These are phyloP conservation scores for Saturnispora kantuleensis DNA, from an alignment of 805 yeast genomes.

Conservation along the genomic window DNA sequence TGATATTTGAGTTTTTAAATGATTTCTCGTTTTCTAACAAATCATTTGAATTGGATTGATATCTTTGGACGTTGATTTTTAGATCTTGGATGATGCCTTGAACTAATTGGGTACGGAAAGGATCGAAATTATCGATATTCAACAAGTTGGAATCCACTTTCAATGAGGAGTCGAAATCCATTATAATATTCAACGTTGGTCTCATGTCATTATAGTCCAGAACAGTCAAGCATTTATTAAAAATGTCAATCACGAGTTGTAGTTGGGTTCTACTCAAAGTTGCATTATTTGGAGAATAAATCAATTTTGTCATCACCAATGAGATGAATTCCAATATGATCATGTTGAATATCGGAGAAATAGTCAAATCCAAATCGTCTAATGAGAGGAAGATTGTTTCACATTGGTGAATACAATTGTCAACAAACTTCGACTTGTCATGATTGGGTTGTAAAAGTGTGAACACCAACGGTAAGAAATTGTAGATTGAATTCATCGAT, in stretches of 20 bases:
- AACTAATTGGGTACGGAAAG: conserved; percentile 4
- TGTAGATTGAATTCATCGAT: conserved; percentile 4
- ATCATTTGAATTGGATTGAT: conserved; percentile 1
- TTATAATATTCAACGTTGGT: conserved; percentile 10
- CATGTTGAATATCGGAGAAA: conserved; percentile 18
- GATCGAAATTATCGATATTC: conserved; percentile 3
- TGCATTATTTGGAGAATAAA: conserved; percentile 9
- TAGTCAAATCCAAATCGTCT: conserved; percentile 7
- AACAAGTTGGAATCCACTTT: conserved; percentile 5
- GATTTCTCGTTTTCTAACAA: neutral
- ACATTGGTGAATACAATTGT: conserved; percentile 10
- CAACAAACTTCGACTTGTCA: conserved; percentile 9
- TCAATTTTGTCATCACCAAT: conserved; percentile 10
- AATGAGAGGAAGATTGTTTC: conserved; percentile 6
- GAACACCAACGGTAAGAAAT: conserved; percentile 16
- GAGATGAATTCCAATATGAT: conserved; percentile 18
- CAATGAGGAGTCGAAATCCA: conserved; percentile 10
- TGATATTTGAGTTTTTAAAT: neutral
- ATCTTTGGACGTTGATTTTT: conserved; percentile 2
- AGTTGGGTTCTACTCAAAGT: neutral
- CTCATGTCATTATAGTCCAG: conserved; percentile 13
- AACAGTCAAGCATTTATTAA: conserved; percentile 10
- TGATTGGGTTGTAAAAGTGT: conserved; percentile 16
- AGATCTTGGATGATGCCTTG: conserved; percentile 11
- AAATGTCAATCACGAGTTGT: conserved; percentile 5